Conservation (phyloP, 129 eudicot genomes). For the Sambucus nigra region DNA sequence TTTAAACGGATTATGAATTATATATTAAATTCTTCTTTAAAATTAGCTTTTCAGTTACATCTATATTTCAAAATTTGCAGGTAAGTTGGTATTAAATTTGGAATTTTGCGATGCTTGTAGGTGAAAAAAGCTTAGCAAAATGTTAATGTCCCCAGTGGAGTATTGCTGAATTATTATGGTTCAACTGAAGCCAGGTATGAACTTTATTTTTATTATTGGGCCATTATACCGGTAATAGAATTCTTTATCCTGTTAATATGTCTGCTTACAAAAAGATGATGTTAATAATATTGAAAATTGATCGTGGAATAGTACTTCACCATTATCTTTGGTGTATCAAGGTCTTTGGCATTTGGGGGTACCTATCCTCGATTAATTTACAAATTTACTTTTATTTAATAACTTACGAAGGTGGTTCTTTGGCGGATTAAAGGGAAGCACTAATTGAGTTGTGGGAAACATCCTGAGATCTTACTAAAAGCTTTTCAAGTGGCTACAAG, state of each 20-base stretch:
- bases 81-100: neutral
- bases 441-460: no score
- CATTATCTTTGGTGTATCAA: constrained; percentile 92
- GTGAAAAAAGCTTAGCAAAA: constrained; percentile 99
- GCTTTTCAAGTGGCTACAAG: no score
- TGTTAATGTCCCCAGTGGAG: constrained; percentile 99
- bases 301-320: constrained; percentile 57
- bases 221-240: neutral
- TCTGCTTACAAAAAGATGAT: neutral
- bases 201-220: neutral
- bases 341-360: constrained; percentile 95
- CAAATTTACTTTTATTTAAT: no score
- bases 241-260: neutral
- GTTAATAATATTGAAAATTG: neutral
- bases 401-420: no score
- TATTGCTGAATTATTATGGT: constrained; percentile 88
- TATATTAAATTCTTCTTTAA: no score
- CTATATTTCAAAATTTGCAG: neutral
- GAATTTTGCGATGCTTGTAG: constrained; percentile 28
- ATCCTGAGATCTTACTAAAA: no score
- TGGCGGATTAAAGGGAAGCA: no score
- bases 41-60: neutral
- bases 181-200: constrained; percentile 94
- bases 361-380: no score
- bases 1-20: no score